These are phyloP conservation scores for Globisporangium solare DNA, from an alignment of 352 stramenopile species.

Conservation along the genomic window DNA sequence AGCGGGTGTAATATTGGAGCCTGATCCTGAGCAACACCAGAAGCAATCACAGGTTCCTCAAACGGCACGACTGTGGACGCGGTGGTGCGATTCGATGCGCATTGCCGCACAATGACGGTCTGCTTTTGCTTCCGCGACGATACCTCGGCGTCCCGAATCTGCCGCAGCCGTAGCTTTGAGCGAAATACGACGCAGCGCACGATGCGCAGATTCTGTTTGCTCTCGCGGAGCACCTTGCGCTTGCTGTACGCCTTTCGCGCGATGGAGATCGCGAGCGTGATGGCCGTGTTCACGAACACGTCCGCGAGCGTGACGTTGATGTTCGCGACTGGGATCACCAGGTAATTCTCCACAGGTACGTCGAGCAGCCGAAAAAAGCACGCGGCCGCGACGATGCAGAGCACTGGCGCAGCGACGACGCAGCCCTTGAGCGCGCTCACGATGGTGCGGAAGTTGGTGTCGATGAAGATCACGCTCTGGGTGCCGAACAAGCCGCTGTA, in stretches of 20 bases:
- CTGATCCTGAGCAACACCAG: background rate
- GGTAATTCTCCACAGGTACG: conserved; percentile 5
- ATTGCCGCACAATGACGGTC: conserved; percentile 14
- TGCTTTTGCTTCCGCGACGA: conserved; percentile 1
- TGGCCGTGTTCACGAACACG: conserved; percentile 34
- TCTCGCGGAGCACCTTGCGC: conserved; percentile 23
- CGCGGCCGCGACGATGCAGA: background rate
- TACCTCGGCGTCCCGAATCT: background rate
- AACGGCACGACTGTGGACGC: too few species aligned
- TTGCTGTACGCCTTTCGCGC: conserved; percentile 32
- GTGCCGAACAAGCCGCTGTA: conserved; percentile 5
- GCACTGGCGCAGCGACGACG: background rate
- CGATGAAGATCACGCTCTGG: conserved; percentile 9
- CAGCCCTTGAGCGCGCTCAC: conserved; percentile 4
- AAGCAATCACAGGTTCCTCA: background rate
- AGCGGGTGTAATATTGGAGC: background rate
- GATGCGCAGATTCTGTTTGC: conserved; percentile 19
- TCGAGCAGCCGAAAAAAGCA: conserved; percentile 8
- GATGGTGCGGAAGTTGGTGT: conserved; percentile 15
- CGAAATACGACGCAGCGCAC: conserved; percentile 33
- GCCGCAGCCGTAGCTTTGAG: conserved; percentile 23
- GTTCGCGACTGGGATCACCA: conserved; percentile 14
- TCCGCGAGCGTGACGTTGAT: conserved; percentile 26
- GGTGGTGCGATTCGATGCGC: too few species aligned
- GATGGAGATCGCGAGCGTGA: conserved; percentile 35